Evolutionary conservation across 352 stramenopile genomes (phyloP), one percentile per base, ranked within the genome.

Genomic region (Plasmopara halstedii): DNA sequence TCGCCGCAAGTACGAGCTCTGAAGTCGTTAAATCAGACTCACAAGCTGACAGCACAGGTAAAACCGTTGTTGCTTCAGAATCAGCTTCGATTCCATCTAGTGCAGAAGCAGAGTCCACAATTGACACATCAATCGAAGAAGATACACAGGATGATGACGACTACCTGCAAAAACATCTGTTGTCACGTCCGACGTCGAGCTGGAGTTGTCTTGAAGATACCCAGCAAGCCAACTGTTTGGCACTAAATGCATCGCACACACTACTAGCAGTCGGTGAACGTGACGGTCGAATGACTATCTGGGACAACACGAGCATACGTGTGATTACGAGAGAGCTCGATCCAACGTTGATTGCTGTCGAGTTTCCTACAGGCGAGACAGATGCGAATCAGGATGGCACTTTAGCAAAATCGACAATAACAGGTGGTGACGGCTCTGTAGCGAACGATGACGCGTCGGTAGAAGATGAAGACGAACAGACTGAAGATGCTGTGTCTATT

Each of bases 311-410:
- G 21, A 82, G 67, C 6, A 72, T 92, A 11, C 76, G 73, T 19
- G 77, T 85, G 21, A 84, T 89, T 55, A 88, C 73, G 33, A 71
- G 77, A 2, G 76, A 89, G 50, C 59, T 92, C 37, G 76, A 89
- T 31, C 81, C 81, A 26, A 85, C 76, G 34, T 56, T 75, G 4
- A 75, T 85, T 25, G 45, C 59, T 6, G 55, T 60, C 22, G 50
- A 52, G n/a, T 26, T 40, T 27, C 18, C 34, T 18, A 25, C 42
- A 20, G 47, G 31, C 18, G 40, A 49, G 11, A 32, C 46, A n/a
- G 19, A 27, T 18, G 26, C 44, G 18, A 36, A 17, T 23, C 15
- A 46, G 20, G 17, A 53, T 15, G 6, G 19, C 38, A 3, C 15
- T 7, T 20, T 25, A 17, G 37, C 27, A 9, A 42, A 58, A 21